Percentiles rank a stretch among this genome's conserved stretches.
Conservation (phyloP, 306 rosid species). For the Lupinus albus region DNA sequence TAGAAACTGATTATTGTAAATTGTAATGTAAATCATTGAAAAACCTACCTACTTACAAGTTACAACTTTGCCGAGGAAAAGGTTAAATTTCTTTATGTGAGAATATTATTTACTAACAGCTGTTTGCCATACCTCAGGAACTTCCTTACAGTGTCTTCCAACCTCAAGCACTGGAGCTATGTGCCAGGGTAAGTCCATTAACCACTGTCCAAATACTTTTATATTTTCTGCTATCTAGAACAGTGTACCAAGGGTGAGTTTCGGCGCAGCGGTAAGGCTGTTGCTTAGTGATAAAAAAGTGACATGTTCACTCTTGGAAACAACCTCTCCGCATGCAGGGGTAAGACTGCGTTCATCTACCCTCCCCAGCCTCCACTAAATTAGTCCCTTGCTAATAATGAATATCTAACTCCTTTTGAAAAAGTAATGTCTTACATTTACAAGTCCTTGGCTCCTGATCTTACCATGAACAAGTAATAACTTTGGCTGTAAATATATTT, state of each 20-base stretch:
- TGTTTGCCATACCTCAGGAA: constrained; percentile 49
- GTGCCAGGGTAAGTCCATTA: constrained; percentile 81
- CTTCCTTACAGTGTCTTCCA: constrained; percentile 74
- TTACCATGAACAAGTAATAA: neutral
- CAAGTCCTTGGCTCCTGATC: neutral
- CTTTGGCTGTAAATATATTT: neutral
- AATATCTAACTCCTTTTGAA: neutral
- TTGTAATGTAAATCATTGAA: neutral
- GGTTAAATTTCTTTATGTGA: constrained; percentile 26
- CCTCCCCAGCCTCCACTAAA: too few species aligned
- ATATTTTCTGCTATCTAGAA: constrained; percentile 1
- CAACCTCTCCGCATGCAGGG: too few species aligned
- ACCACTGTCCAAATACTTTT: neutral
- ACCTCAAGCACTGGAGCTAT: constrained; percentile 78
- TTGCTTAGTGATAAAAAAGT: too few species aligned
- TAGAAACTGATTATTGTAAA: neutral
- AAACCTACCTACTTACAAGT: neutral
- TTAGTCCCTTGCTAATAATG: neutral
- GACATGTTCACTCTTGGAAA: too few species aligned
- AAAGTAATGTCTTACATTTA: neutral
- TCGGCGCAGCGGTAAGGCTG: too few species aligned
- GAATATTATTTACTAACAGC: constrained; percentile 30
- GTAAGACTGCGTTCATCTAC: too few species aligned
- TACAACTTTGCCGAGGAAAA: constrained; percentile 1
- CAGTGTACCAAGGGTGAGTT: too few species aligned